Conservation (phyloP, 1,284 basidiomycete genomes). For the Apiotrichum veenhuisii region DNA sequence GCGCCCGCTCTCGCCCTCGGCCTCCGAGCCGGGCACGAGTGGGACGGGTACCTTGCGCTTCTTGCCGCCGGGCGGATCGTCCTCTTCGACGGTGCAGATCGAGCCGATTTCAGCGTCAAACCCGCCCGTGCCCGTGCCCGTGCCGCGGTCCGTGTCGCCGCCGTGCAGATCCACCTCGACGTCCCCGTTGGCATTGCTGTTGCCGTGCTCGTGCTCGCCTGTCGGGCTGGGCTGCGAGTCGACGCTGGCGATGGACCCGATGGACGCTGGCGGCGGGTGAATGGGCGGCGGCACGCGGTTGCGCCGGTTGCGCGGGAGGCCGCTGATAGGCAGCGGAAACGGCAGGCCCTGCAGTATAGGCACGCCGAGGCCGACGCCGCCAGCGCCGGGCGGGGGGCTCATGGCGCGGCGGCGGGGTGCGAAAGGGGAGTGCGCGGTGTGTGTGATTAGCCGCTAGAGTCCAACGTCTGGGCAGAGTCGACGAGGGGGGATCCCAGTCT, state of each 20-base stretch:
- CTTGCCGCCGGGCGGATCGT: conserved; percentile 36
- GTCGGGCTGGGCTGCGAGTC: conserved; percentile 1
- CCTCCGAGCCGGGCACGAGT: conserved; percentile 12
- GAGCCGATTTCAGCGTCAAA: conserved; percentile 16
- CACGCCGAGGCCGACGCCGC: conserved; percentile 12
- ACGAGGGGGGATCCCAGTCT: too few relatives aligned
- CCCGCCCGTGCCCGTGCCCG: background rate
- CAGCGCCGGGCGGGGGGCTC: conserved; percentile 16
- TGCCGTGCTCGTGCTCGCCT: background rate
- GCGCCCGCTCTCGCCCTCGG: conserved; percentile 16
- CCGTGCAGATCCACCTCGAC: background rate
- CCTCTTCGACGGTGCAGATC: conserved; percentile 14
- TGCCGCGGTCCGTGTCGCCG: too few relatives aligned
- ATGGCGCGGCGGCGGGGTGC: conserved; percentile 18
- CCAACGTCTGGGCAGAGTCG: background rate
- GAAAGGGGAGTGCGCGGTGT: background rate
- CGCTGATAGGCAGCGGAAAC: conserved; percentile 2
- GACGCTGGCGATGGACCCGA: background rate
- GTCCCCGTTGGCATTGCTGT: background rate
- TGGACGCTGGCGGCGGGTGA: background rate
- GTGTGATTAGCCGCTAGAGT: background rate
- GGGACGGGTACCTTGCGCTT: conserved; percentile 38
- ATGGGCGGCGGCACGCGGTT: background rate
- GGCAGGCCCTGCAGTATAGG: background rate
- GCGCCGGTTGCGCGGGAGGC: background rate